These are phyloP conservation scores for Mortierella sp. DNA, from an alignment of 371 early-diverging fungal species.

Conservation along the genomic window DNA sequence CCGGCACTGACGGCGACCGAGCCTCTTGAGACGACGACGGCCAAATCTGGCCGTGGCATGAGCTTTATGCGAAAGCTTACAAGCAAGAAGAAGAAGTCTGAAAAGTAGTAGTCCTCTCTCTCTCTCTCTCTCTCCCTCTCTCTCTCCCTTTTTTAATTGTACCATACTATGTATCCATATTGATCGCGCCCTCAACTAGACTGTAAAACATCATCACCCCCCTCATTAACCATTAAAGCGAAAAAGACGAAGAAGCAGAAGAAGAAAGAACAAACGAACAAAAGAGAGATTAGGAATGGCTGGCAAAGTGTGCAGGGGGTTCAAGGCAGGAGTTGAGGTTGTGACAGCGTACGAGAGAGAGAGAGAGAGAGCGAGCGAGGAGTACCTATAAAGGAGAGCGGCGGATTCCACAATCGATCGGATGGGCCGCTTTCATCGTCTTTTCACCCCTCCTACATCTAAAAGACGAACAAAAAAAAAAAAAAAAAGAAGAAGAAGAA, in stretches of 20 bases:
- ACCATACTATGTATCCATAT: too few relatives aligned
- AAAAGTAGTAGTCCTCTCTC: too few relatives aligned
- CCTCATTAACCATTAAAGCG: too few relatives aligned
- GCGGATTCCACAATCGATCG: constrained; percentile 7
- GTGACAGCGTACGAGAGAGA: background rate
- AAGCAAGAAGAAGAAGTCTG: constrained; percentile 21
- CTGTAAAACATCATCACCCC: too few relatives aligned
- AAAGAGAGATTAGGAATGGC: background rate
- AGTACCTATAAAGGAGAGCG: constrained; percentile 6
- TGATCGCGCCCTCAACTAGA: too few relatives aligned
- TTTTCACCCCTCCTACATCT: constrained; percentile 50
- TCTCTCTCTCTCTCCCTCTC: too few relatives aligned
- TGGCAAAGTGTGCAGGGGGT: background rate
- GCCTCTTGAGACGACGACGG: background rate
- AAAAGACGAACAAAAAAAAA: constrained; percentile 35
- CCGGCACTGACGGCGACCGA: background rate
- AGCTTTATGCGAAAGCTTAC: constrained; percentile 37
- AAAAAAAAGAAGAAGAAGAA: constrained; percentile 1
- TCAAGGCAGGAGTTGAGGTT: background rate
- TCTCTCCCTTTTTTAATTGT: too few relatives aligned
- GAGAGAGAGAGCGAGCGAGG: background rate
- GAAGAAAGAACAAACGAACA: background rate
- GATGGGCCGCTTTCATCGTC: constrained; percentile 54
- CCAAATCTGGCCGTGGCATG: constrained; percentile 12
- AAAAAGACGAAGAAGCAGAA: background rate